Percentiles rank a stretch among this genome's conserved stretches.
Conservation (phyloP, 2,329 filamentous ascomycete species). For the Teratosphaeria viscida region DNA sequence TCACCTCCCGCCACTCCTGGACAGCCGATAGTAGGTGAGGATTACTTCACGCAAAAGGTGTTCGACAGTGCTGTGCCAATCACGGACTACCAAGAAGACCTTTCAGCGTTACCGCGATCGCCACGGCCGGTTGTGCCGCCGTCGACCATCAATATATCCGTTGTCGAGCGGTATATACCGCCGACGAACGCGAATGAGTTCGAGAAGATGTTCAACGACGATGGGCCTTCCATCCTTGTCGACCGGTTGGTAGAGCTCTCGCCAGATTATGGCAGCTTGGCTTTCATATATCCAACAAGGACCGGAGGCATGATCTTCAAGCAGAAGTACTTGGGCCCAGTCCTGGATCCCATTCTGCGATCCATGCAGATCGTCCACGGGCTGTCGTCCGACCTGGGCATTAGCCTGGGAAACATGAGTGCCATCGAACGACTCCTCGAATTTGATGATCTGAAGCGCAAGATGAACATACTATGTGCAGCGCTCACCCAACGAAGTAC, state of each 20-base stretch:
- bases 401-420: constrained; percentile 43
- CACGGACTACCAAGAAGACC: constrained; percentile 47
- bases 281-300: constrained; percentile 54
- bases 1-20: constrained; percentile 53
- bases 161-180: constrained; percentile 57
- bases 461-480: constrained; percentile 16
- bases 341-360: constrained; percentile 51
- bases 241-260: constrained; percentile 53
- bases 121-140: constrained; percentile 51
- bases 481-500: constrained; percentile 17
- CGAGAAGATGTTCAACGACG: constrained; percentile 45
- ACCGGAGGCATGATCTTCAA: constrained; percentile 49
- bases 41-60: constrained; percentile 52
- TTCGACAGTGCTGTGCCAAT: constrained; percentile 53
- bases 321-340: constrained; percentile 48
- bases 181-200: constrained; percentile 50
- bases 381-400: constrained; percentile 47
- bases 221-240: constrained; percentile 47
- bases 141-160: constrained; percentile 48
- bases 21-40: constrained; percentile 40
- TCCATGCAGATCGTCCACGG: constrained; percentile 49
- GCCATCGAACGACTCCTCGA: constrained; percentile 45
- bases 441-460: constrained; percentile 32
- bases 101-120: constrained; percentile 39
- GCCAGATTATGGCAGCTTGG: constrained; percentile 43